phyloP scores from a whole-genome alignment of 2,329 filamentous ascomycete genomes.

The Neofusicoccum sp. region DNA sequence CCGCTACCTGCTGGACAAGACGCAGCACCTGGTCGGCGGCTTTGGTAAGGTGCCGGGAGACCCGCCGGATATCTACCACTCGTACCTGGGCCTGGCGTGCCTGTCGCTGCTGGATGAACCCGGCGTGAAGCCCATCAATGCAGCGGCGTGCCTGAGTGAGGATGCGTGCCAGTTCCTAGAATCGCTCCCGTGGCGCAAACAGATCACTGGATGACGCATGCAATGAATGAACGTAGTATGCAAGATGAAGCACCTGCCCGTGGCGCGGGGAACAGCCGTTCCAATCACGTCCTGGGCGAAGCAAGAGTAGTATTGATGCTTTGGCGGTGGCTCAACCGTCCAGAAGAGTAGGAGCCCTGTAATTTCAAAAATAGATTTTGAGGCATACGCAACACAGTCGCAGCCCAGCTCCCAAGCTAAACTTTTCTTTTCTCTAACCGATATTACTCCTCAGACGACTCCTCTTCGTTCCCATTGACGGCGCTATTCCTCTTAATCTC shows the following conservation, averaged over 20 bases:
- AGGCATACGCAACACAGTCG: background rate
- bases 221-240: background rate
- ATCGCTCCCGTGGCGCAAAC: slow-evolving; percentile 39
- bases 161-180: slow-evolving; percentile 48
- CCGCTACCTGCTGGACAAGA: slow-evolving; percentile 81
- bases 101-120: slow-evolving; percentile 73
- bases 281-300: background rate
- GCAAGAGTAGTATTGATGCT: slow-evolving; percentile 9
- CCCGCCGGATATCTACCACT: slow-evolving; percentile 75
- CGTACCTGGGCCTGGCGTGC: slow-evolving; percentile 82
- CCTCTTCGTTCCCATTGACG: slow-evolving; percentile 24
- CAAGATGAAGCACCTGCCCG: background rate
- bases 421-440: background rate
- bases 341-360: background rate
- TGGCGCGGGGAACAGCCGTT: background rate
- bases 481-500: slow-evolving; percentile 63
- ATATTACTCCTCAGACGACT: background rate
- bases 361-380: background rate
- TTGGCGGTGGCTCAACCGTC: background rate
- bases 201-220: slow-evolving; percentile 26
- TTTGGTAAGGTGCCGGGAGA: slow-evolving; percentile 51
- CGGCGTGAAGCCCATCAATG: slow-evolving; percentile 71
- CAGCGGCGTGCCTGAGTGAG: slow-evolving; percentile 73
- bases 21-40: slow-evolving; percentile 75
- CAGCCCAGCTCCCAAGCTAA: background rate